phyloP scores from a whole-genome alignment of 257 asterid genomes.

The Solanum stenotomum region DNA sequence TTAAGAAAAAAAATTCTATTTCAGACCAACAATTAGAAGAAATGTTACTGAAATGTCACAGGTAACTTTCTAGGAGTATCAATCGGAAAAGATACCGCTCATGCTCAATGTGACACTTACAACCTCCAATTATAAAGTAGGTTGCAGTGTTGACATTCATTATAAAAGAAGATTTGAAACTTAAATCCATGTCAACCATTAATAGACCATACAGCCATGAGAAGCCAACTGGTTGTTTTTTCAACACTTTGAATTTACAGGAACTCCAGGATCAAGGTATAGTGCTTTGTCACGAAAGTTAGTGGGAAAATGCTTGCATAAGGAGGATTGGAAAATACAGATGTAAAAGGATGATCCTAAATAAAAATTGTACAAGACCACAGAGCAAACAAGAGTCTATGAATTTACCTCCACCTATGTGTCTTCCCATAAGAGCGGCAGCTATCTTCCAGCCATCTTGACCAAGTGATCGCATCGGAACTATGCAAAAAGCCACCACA shows the following conservation, averaged over 20 bases:
- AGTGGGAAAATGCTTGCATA: background rate
- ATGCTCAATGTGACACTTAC: background rate
- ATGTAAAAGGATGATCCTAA: background rate
- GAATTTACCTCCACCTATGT: constrained; percentile 85
- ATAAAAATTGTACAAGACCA: background rate
- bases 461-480: constrained; percentile 89
- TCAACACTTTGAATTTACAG: background rate
- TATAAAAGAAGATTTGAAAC: background rate
- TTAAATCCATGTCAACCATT: background rate
- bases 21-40: background rate
- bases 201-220: background rate
- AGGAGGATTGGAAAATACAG: background rate
- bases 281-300: background rate
- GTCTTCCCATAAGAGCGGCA: constrained; percentile 96
- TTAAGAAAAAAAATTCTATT: background rate
- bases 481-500: constrained; percentile 55
- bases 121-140: background rate
- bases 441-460: constrained; percentile 91
- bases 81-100: background rate
- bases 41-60: background rate
- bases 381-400: background rate
- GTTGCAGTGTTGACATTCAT: background rate
- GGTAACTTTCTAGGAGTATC: background rate
- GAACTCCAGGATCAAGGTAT: background rate
- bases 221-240: background rate